These are phyloP conservation scores for Lepiota subincarnata DNA, from an alignment of 768 basidiomycete species.

Conservation along the genomic window DNA sequence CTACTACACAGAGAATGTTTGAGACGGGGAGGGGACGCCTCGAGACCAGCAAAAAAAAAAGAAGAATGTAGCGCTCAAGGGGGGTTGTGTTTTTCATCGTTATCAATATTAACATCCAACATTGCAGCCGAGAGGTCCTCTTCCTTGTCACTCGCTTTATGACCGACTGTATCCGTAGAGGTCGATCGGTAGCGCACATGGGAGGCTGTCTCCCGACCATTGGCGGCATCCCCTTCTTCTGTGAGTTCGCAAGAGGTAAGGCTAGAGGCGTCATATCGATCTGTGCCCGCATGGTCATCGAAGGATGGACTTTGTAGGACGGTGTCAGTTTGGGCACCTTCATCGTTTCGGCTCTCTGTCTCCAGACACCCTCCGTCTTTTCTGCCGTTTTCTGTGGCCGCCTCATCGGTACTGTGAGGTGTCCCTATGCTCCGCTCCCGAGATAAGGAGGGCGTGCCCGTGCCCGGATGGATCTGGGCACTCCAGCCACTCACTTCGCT, in stretches of 20 bases:
- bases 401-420: conserved; percentile 52
- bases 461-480: conserved; percentile 53
- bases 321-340: conserved; percentile 3
- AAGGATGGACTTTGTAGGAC: background rate
- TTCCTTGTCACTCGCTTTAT: conserved; percentile 1
- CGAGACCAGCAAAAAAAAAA: background rate
- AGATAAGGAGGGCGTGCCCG: conserved; percentile 40
- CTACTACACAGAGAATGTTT: conserved; percentile 1
- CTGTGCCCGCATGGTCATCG: background rate
- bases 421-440: conserved; percentile 61
- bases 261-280: background rate
- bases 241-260: background rate
- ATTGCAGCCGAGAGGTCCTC: conserved; percentile 2
- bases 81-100: background rate
- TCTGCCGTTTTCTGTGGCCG: conserved; percentile 46
- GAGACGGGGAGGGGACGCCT: background rate
- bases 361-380: conserved; percentile 12
- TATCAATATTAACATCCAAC: background rate
- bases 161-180: conserved; percentile 12
- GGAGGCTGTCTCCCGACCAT: background rate
- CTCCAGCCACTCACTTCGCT: conserved; percentile 89
- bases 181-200: conserved; percentile 8
- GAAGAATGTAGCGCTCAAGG: background rate
- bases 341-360: background rate
- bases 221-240: background rate